Conservation (phyloP, 495 filamentous ascomycete species). For the Peziza echinospora region DNA sequence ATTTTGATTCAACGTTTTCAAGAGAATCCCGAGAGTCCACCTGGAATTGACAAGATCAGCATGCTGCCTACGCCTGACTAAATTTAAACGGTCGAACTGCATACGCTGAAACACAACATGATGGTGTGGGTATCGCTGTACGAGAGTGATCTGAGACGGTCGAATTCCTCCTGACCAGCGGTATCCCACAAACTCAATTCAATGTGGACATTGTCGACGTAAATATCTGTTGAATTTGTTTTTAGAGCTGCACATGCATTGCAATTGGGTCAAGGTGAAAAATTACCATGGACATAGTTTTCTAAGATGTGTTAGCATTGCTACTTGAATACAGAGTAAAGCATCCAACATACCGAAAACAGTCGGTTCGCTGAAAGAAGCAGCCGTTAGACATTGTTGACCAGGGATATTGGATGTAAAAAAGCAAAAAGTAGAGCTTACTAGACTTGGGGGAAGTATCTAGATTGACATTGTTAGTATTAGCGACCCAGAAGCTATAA, state of each 20-base stretch:
- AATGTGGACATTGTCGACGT: slow-evolving; percentile 88
- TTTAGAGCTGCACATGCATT: slow-evolving; percentile 7
- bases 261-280: neutral
- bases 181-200: slow-evolving; percentile 97
- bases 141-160: slow-evolving; percentile 78
- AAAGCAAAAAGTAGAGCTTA: slow-evolving; percentile 24
- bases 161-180: slow-evolving; percentile 96
- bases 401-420: slow-evolving; percentile 16
- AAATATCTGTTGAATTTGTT: slow-evolving; percentile 71
- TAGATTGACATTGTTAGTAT: too few relatives aligned
- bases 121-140: slow-evolving; percentile 97
- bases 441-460: slow-evolving; percentile 95
- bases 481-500: too few relatives aligned
- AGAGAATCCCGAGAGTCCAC: slow-evolving; percentile 87
- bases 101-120: slow-evolving; percentile 88
- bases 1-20: slow-evolving; percentile 95
- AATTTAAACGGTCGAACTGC: slow-evolving; percentile 2
- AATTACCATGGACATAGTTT: slow-evolving; percentile 89
- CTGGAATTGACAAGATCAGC: too few relatives aligned
- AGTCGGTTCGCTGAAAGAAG: slow-evolving; percentile 44
- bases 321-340: slow-evolving; percentile 17
- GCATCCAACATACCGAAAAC: slow-evolving; percentile 47
- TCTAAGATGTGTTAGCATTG: slow-evolving; percentile 27
- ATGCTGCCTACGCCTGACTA: too few relatives aligned
- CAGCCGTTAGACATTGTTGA: slow-evolving; percentile 1